Evolutionary conservation across 768 basidiomycete species (phyloP), one percentile per base, ranked within the genome.

Genomic region (Pleurotus ostreatus): DNA sequence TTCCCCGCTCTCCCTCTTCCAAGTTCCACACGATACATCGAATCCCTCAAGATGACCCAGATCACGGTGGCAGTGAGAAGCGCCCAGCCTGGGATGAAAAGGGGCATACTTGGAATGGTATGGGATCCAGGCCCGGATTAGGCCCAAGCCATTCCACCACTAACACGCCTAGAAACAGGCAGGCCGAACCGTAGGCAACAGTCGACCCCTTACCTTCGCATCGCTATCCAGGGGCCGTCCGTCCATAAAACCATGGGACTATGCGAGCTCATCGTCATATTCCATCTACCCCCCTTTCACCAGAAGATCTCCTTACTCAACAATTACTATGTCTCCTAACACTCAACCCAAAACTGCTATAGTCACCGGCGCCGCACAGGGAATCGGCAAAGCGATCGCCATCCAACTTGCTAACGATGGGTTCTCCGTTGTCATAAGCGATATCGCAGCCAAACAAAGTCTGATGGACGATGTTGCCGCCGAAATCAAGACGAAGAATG

Each of bases 331-430:
- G 16, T 25, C 46, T 8, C 16, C 22, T 6, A 16, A 13, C 11
- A 15, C 30, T 13, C 12, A 13, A 23, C 25, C 23, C n/a, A 15
- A 8, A 12, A 63, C 62, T 13, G 71, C 70, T 1, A 56, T 71
- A 18, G 60, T 72, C 16, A 72, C 71, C 2, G 71, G 71, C 4
- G 66, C 64, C 9, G 70, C 72, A 0, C 66, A 68, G 55, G 72
- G 71, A 23, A 69, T 74, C 22, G 72, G 72, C 13, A 55, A 60
- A 3, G 65, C 68, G 8, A 71, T 70, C 18, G 71, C 70, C 5
- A 61, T 68, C 4, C 66, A 67, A 0, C 65, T 73, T 9, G 71
- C 70, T 4, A 49, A 60, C 1, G 72, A 74, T 49, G 72, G 72
- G 8, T 60, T 68, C 9, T 61, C 68, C 49, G 63, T 74, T 4